A percentile compares a stretch with the other conserved stretches of the same genome.
phyloP scores from a whole-genome alignment of 2,329 filamentous ascomycete species.

The Colletotrichum horii region DNA sequence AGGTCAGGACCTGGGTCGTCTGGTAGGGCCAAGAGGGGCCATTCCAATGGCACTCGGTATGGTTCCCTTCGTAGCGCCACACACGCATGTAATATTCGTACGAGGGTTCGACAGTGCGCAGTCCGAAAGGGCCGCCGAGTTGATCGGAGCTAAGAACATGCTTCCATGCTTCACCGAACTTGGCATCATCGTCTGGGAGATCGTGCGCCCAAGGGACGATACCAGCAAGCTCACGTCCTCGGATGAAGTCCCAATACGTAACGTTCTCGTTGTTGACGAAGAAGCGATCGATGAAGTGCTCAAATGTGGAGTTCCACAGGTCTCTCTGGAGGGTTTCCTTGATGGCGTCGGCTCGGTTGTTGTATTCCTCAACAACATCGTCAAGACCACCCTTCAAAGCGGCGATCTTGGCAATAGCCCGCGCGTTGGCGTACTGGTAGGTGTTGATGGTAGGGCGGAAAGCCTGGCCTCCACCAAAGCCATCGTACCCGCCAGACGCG shows the following conservation, averaged over 20 bases:
- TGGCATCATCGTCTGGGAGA: constrained; percentile 38
- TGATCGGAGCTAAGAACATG: not conserved
- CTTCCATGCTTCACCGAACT: constrained; percentile 34
- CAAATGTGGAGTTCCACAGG: constrained; percentile 40
- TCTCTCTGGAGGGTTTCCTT: constrained; percentile 36
- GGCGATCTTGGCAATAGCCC: constrained; percentile 43
- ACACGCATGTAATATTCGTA: constrained; percentile 40
- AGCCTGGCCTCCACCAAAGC: constrained; percentile 41
- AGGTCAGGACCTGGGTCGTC: constrained; percentile 44
- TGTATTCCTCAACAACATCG: constrained; percentile 29
- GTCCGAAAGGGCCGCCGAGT: constrained; percentile 37
- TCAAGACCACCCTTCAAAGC: constrained; percentile 36
- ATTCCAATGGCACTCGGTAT: constrained; percentile 44
- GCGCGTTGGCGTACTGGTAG: constrained; percentile 48
- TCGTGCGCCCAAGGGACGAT: constrained; percentile 47
- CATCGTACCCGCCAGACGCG: constrained; percentile 25
- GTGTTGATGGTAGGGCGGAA: constrained; percentile 47
- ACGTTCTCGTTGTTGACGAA: constrained; percentile 39
- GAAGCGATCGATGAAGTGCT: constrained; percentile 45
- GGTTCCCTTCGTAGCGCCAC: constrained; percentile 16
- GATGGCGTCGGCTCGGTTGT: constrained; percentile 35
- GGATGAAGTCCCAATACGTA: constrained; percentile 26
- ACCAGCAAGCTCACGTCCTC: constrained; percentile 42
- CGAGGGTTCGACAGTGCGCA: constrained; percentile 45
- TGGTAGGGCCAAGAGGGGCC: constrained; percentile 51